Evolutionary conservation across 352 stramenopile species (phyloP).

Genomic region (Pythium scleroteichum): DNA sequence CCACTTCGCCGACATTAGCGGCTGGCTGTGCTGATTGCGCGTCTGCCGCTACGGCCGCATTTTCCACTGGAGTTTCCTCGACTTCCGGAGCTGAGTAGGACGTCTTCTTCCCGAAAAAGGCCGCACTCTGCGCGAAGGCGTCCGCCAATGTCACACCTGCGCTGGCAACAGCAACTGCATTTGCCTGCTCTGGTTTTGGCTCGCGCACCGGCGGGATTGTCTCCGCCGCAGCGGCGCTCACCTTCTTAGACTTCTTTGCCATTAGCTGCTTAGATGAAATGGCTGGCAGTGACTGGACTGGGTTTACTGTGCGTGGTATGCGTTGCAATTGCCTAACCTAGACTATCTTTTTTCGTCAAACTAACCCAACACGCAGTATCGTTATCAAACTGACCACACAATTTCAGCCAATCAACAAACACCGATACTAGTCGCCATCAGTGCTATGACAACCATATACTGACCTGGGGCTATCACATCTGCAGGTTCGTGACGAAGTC

Average conservation of each 20-base stretch:
- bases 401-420: slow-evolving; percentile 23
- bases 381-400: slow-evolving; percentile 8
- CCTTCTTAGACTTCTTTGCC: slow-evolving; percentile 19
- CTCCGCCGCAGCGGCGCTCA: background rate
- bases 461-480: slow-evolving; percentile 22
- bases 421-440: too few species aligned
- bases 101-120: slow-evolving; percentile 66
- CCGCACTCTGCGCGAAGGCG: slow-evolving; percentile 61
- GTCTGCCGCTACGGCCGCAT: slow-evolving; percentile 20
- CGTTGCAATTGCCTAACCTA: too few species aligned
- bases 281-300: slow-evolving; percentile 24
- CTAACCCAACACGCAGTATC: too few species aligned
- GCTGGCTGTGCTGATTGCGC: background rate
- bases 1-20: background rate
- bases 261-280: slow-evolving; percentile 22
- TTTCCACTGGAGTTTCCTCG: background rate
- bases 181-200: background rate
- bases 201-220: too few species aligned
- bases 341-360: too few species aligned
- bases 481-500: slow-evolving; percentile 62
- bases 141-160: slow-evolving; percentile 32
- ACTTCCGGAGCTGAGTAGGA: slow-evolving; percentile 39
- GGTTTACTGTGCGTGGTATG: too few species aligned
- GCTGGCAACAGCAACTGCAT: slow-evolving; percentile 1
- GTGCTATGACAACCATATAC: background rate